phyloP scores from a whole-genome alignment of 345 rosid genomes.

The Geranium rotundifolium region DNA sequence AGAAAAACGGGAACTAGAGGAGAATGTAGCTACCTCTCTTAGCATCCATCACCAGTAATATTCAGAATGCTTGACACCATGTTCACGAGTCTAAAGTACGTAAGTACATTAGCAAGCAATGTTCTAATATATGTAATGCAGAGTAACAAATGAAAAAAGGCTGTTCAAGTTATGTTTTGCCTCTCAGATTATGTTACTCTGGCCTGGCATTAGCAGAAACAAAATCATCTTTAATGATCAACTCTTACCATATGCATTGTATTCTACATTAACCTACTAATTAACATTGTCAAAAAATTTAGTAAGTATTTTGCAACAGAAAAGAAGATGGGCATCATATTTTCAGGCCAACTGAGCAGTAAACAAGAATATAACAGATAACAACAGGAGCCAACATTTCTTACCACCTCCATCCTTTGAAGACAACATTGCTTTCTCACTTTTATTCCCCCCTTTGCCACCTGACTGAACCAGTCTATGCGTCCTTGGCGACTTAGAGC shows the following conservation, averaged over 20 bases:
- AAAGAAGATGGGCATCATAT: background rate
- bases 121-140: too few species aligned
- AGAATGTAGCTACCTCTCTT: background rate
- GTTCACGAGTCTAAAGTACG: background rate
- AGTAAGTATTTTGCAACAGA: background rate
- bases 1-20: background rate
- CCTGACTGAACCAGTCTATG: slow-evolving; percentile 40
- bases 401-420: slow-evolving; percentile 58
- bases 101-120: background rate
- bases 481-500: slow-evolving; percentile 69
- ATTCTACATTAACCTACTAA: too few species aligned
- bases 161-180: background rate
- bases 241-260: background rate
- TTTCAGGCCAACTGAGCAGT: slow-evolving; percentile 1
- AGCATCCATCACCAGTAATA: background rate
- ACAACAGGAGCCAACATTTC: slow-evolving; percentile 6
- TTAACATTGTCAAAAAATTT: background rate
- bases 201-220: background rate
- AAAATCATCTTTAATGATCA: background rate
- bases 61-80: background rate
- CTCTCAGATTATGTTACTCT: background rate
- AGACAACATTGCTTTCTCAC: slow-evolving; percentile 36
- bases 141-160: too few species aligned
- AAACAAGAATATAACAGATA: slow-evolving; percentile 1
- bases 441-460: slow-evolving; percentile 48